Evolutionary conservation across 108 stramenopile species (phyloP), one percentile per base, ranked within the genome.

Genomic region (Stephanodiscus triporus): DNA sequence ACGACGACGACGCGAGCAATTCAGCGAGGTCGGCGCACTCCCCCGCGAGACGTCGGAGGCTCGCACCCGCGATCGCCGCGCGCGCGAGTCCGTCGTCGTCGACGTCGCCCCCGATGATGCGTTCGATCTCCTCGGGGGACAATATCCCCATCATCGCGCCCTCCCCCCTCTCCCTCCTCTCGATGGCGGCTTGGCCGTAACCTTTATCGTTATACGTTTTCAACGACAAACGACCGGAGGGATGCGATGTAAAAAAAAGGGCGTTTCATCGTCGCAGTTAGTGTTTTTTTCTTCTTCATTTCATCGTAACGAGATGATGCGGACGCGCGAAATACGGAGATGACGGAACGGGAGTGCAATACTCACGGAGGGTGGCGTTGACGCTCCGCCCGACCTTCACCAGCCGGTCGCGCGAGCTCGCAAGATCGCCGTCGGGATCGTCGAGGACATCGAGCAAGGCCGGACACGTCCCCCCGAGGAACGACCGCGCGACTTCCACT

Each of bases 341-440:
- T 29, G 3, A 56, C 2, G 26, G 27, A 7, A 53, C 23, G 7
- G 8, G 8, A 20, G 7, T 24, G 0, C 8, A 7, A 29, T 36
- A 17, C 29, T 70, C 30, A 49, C 66, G 73, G 4, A 89, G 56
- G n/a, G 86, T 82, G 30, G 67, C 76, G 45, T 66, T 66, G 7
- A 93, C 48, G 50, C 68, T 87, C 20, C 91, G 74, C 22, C 91
- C 91, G 29, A 90, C 74, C 59, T 90, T 90, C 34, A 93, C 55
- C 27, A 93, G 74, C 0, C 89, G 88, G 83, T 93, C 91, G 14
- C 43, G 51, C n/a, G n/a, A n/a, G n/a, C n/a, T n/a, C 16, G 77
- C 43, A 27, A 9, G 7, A 11, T 11, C 40, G 40, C 40, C 87
- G 20, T 36, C 19, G 14, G 82, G 69, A n/a, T 63, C 58, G 14